These are phyloP conservation scores for Echites panduratus DNA, from an alignment of 257 asterid genomes.

Conservation along the genomic window DNA sequence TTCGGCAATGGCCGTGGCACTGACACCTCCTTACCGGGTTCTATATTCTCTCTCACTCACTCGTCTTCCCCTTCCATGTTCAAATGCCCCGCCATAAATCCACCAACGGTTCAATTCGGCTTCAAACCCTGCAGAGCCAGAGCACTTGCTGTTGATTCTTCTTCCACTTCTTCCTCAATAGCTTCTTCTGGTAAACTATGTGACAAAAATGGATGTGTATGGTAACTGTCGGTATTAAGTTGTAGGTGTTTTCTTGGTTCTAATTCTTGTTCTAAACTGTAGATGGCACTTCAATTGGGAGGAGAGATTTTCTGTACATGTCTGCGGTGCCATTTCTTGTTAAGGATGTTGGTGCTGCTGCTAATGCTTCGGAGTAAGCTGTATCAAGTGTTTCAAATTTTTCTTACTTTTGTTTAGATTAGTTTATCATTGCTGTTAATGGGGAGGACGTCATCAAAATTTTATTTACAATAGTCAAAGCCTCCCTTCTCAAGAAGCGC, in stretches of 20 bases:
- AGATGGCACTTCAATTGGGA: conserved; percentile 32
- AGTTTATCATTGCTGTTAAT: not conserved
- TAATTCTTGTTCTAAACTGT: conserved; percentile 11
- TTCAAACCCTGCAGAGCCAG: conserved; percentile 25
- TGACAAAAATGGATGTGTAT: no score
- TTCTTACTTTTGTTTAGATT: not conserved
- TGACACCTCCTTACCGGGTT: conserved; percentile 20
- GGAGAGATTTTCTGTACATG: conserved; percentile 52
- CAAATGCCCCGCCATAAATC: conserved; percentile 20
- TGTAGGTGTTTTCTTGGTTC: not conserved
- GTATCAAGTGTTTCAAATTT: not conserved
- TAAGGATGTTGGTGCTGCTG: conserved; percentile 28
- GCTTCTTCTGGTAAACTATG: not conserved
- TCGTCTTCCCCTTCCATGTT: conserved; percentile 17
- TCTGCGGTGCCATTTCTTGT: conserved; percentile 48
- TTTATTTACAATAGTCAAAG: not conserved
- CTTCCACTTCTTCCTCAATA: conserved; percentile 24
- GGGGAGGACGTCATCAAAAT: not conserved
- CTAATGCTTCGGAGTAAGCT: conserved; percentile 46
- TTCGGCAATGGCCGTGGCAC: conserved; percentile 15
- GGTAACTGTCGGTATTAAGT: not conserved
- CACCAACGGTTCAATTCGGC: conserved; percentile 21
- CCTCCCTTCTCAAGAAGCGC: not conserved
- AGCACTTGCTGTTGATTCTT: conserved; percentile 22
- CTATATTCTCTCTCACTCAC: conserved; percentile 18